Evolutionary conservation across 2,329 filamentous ascomycete species (phyloP).

Genomic region (Penicillium sp.): DNA sequence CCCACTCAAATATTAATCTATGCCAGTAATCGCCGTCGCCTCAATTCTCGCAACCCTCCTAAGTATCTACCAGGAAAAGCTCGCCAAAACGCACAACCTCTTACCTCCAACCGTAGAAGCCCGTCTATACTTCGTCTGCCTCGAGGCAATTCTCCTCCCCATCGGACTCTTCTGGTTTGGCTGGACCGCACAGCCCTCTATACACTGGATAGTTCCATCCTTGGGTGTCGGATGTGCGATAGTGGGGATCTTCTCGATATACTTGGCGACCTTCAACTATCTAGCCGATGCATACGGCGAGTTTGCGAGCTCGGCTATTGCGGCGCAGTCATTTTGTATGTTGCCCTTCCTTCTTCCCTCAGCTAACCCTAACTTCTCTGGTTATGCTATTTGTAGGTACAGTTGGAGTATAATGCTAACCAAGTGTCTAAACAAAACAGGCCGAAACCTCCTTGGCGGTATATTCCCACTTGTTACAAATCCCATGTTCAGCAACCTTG

Average conservation of each 20-base stretch:
- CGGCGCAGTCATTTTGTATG: conserved; percentile 79
- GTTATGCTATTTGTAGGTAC: background rate
- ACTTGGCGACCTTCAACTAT: conserved; percentile 90
- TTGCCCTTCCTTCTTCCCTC: background rate
- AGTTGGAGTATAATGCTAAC: background rate
- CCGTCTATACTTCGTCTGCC: conserved; percentile 80
- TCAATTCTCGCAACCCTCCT: conserved; percentile 68
- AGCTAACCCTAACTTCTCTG: background rate
- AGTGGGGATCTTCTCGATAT: conserved; percentile 85
- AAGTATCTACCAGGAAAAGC: conserved; percentile 72
- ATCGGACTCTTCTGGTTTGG: conserved; percentile 81
- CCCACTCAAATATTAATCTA: no score
- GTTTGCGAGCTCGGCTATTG: conserved; percentile 83
- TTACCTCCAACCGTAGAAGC: conserved; percentile 65
- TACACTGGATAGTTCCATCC: conserved; percentile 74
- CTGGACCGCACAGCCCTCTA: conserved; percentile 66
- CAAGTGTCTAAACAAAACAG: conserved; percentile 13
- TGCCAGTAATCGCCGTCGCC: conserved; percentile 68
- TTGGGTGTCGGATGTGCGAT: conserved; percentile 75
- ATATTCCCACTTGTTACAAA: conserved; percentile 78
- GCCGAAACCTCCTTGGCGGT: conserved; percentile 79
- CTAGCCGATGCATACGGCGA: conserved; percentile 84
- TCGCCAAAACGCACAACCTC: conserved; percentile 55
- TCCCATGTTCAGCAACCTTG: conserved; percentile 73
- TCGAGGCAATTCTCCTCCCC: conserved; percentile 76